Base-by-base conservation (phyloP, 495 filamentous ascomycete species). In the Chaetomium tenue region DNA sequence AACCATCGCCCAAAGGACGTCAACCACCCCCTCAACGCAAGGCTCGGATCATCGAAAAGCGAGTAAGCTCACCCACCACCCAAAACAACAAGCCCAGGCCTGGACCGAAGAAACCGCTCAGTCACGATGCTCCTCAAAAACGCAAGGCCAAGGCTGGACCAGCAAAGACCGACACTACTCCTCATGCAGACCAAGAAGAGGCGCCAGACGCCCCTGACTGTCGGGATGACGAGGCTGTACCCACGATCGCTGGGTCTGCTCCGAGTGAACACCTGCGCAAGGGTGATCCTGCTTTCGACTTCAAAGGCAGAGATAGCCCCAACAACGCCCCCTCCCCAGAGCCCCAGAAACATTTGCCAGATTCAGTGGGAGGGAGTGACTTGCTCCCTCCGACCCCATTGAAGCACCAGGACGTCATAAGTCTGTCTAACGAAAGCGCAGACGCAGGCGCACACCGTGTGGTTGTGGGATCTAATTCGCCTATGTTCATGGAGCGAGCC, bases 401-500 rank as follows among this genome's bases (percentile, higher is more conserved):
- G 6, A 5, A 39, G 4, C 8, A 6, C 16, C 39, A n/a, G 2
- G 48, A 64, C 16, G 55, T 33, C 18, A 59, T 59, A 4, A 46
- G 25, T 2, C 3, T 60, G 15, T 52, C 47, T 30, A 53, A 39
- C 37, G 48, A 52, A 39, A 46, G 37, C 5, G 23, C 3, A 53
- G 22, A 57, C 16, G 20, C 16, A 55, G n/a, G 3, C 28, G 28
- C 28, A 30, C n/a, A 3, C 0, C 9, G 52, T 26, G 33, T 11
- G 4, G 46, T 12, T 26, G n/a, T 44, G 30, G 22, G 20, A 12
- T 55, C 48, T 5, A 60, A 57, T 6, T 65, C 63, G 16, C 57
- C 57, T 2, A n/a, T 65, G 18, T 55, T 65, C 9, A n/a, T 65
- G 18, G 63, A 60, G 39, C 57, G 39, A 48, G 20, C 48, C 16